phyloP scores from a whole-genome alignment of 2,329 filamentous ascomycete species.

The Sclerotinia borealis region DNA sequence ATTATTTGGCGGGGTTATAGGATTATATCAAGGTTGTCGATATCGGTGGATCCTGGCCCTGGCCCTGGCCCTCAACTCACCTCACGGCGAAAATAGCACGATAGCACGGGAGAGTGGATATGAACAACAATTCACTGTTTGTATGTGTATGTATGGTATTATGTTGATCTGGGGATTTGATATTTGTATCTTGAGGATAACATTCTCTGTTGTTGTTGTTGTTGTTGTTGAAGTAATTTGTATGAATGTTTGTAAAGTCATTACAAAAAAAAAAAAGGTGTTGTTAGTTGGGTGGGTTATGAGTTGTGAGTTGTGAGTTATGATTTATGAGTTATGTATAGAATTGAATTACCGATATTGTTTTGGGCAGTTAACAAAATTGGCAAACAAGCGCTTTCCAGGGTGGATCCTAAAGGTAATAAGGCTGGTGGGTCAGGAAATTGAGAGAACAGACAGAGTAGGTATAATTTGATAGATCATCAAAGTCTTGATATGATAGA shows the following conservation, averaged over 20 bases:
- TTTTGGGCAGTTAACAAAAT: conserved; percentile 1
- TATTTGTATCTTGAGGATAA: conserved; percentile 12
- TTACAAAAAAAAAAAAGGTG: conserved; percentile 8
- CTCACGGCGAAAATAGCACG: conserved; percentile 7
- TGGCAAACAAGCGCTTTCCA: conserved; percentile 9
- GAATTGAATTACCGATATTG: neutral
- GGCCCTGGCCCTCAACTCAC: no score
- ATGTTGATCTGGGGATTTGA: conserved; percentile 6
- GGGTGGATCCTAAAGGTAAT: neutral
- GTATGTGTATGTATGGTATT: conserved; percentile 14
- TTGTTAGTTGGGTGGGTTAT: neutral
- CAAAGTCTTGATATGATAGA: neutral
- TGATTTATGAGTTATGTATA: neutral
- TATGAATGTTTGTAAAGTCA: conserved; percentile 20
- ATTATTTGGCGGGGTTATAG: conserved; percentile 28
- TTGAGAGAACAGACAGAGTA: no score
- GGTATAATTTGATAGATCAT: neutral
- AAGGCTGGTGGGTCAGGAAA: conserved; percentile 7
- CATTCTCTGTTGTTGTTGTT: no score
- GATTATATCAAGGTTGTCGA: conserved; percentile 28
- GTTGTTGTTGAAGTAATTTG: conserved; percentile 13
- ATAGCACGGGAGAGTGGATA: conserved; percentile 8
- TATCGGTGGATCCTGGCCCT: conserved; percentile 23
- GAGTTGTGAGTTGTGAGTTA: neutral
- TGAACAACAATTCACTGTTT: conserved; percentile 5